Evolutionary conservation across 176 grass and related monocot genomes (phyloP).

Genomic region (Musa itinerans): DNA sequence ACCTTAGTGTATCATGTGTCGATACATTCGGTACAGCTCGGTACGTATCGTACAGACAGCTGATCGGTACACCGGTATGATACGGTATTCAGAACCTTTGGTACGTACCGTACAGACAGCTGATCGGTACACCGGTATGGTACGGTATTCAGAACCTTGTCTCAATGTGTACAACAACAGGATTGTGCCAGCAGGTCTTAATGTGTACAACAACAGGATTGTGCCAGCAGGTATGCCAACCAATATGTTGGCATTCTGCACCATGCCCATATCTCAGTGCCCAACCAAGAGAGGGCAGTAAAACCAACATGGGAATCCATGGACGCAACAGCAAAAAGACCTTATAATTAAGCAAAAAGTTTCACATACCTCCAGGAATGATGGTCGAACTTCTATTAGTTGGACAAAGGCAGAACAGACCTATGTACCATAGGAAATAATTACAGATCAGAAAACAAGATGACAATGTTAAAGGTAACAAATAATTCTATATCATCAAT

Average conservation of each 20-base stretch:
- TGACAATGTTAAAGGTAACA: background rate
- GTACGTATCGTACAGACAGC: no score
- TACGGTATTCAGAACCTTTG: no score
- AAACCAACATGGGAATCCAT: background rate
- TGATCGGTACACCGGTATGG: no score
- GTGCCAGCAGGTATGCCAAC: background rate
- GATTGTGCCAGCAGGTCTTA: no score
- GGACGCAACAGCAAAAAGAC: slow-evolving; percentile 11
- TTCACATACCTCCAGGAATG: slow-evolving; percentile 74
- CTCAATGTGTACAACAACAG: no score
- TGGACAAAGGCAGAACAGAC: slow-evolving; percentile 96
- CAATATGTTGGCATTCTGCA: background rate
- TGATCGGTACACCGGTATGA: no score
- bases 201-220: background rate
- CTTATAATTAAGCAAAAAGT: background rate
- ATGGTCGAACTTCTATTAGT: slow-evolving; percentile 82
- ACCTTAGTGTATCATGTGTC: no score
- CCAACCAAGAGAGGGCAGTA: background rate
- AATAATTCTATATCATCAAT: background rate
- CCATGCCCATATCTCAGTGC: background rate
- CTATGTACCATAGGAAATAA: slow-evolving; percentile 31
- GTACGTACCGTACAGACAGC: no score
- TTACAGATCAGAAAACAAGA: background rate
- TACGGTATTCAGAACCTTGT: no score
- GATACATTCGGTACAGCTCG: no score